phyloP scores from a whole-genome alignment of 495 filamentous ascomycete species.

The Penicillium canariense region DNA sequence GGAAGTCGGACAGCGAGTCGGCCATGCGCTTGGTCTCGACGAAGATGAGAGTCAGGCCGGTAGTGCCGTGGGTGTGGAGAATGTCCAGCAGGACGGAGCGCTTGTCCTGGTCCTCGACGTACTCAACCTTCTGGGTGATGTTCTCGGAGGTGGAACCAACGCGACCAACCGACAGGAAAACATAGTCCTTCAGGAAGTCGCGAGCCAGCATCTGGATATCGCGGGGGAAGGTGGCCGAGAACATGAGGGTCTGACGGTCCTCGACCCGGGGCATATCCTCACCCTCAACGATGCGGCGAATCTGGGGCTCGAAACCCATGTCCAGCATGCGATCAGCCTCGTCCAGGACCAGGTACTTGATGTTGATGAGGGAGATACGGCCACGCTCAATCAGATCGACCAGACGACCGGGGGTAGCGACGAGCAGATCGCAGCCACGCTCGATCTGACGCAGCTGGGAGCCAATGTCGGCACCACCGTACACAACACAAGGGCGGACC shows the following conservation, averaged over 20 bases:
- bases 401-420: slow-evolving; percentile 94
- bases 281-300: slow-evolving; percentile 94
- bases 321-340: slow-evolving; percentile 99
- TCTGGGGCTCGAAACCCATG: slow-evolving; percentile 99
- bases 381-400: slow-evolving; percentile 98
- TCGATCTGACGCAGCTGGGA: slow-evolving; percentile 96
- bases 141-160: slow-evolving; percentile 99
- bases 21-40: slow-evolving; percentile 99
- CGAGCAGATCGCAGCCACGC: slow-evolving; percentile 94
- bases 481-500: slow-evolving; percentile 97
- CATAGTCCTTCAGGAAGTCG: slow-evolving; percentile 97
- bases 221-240: slow-evolving; percentile 96
- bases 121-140: slow-evolving; percentile 98
- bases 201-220: slow-evolving; percentile 98
- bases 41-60: slow-evolving; percentile 91
- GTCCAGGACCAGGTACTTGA: slow-evolving; percentile 98
- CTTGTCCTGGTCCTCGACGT: slow-evolving; percentile 96
- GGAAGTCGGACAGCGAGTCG: slow-evolving; percentile 92
- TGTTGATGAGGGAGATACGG: slow-evolving; percentile 91
- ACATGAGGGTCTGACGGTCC: slow-evolving; percentile 96
- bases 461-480: slow-evolving; percentile 97
- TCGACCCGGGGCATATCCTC: slow-evolving; percentile 93
- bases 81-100: slow-evolving; percentile 96
- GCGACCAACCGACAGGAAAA: slow-evolving; percentile 97
- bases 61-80: slow-evolving; percentile 84